Evolutionary conservation across 495 filamentous ascomycete genomes (phyloP).

Genomic region (Aspergillus steynii): DNA sequence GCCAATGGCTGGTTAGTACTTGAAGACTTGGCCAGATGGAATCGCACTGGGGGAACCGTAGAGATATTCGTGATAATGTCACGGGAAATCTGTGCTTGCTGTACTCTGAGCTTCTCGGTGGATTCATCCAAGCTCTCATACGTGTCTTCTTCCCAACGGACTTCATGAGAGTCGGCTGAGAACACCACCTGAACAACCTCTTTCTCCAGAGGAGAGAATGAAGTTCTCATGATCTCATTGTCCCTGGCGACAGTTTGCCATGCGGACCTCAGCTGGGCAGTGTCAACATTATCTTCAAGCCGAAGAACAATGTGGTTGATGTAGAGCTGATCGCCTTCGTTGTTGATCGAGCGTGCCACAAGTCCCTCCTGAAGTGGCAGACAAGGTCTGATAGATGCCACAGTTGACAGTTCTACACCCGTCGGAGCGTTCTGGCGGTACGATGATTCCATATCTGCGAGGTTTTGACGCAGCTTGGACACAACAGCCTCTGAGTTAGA

Average conservation of each 20-base stretch:
- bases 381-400: slow-evolving; percentile 31
- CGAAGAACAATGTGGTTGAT: slow-evolving; percentile 75
- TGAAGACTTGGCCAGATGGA: slow-evolving; percentile 20
- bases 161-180: slow-evolving; percentile 13
- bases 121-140: slow-evolving; percentile 19
- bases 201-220: slow-evolving; percentile 55
- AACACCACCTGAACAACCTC: slow-evolving; percentile 70
- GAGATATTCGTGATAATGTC: slow-evolving; percentile 29
- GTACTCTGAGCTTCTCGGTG: slow-evolving; percentile 4
- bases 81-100: slow-evolving; percentile 17
- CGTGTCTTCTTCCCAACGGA: slow-evolving; percentile 24
- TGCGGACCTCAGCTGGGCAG: slow-evolving; percentile 51
- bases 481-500: slow-evolving; percentile 4
- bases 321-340: slow-evolving; percentile 61
- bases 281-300: slow-evolving; percentile 50
- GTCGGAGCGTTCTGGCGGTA: slow-evolving; percentile 50
- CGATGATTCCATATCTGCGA: slow-evolving; percentile 48
- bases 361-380: slow-evolving; percentile 78
- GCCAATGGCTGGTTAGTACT: slow-evolving; percentile 15
- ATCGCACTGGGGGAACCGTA: slow-evolving; percentile 25
- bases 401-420: slow-evolving; percentile 9
- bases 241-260: slow-evolving; percentile 53
- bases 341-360: slow-evolving; percentile 70
- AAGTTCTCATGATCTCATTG: slow-evolving; percentile 67
- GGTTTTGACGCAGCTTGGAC: slow-evolving; percentile 13